Evolutionary conservation across 2,329 filamentous ascomycete species (phyloP).

Genomic region (Didymella keratinophila): DNA sequence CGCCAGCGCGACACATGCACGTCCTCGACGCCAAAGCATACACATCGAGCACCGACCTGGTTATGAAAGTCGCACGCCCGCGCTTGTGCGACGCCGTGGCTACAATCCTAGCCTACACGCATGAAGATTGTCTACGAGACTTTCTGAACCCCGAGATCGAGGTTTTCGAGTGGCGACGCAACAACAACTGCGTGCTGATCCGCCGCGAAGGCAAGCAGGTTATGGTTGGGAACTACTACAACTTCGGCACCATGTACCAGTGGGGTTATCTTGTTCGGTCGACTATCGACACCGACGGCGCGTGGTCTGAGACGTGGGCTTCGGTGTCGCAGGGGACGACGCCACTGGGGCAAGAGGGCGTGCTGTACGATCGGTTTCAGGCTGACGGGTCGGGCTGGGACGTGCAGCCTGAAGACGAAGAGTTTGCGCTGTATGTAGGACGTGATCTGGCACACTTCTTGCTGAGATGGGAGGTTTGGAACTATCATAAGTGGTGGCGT

Average conservation of each 20-base stretch:
- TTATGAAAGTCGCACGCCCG: slow-evolving; percentile 18
- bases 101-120: slow-evolving; percentile 23
- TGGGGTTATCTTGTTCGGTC: slow-evolving; percentile 25
- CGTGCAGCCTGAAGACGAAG: slow-evolving; percentile 16
- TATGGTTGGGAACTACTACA: slow-evolving; percentile 23
- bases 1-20: slow-evolving; percentile 20
- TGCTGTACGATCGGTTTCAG: slow-evolving; percentile 23
- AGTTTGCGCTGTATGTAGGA: slow-evolving; percentile 20
- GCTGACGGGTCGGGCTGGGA: neutral
- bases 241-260: slow-evolving; percentile 25
- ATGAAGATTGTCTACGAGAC: slow-evolving; percentile 20
- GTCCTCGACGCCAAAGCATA: slow-evolving; percentile 22
- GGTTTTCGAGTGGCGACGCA: slow-evolving; percentile 29
- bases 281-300: slow-evolving; percentile 13
- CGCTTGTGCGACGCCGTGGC: slow-evolving; percentile 30
- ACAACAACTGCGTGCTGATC: slow-evolving; percentile 23
- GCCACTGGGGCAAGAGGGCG: slow-evolving; percentile 11
- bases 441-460: slow-evolving; percentile 17
- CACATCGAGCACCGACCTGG: slow-evolving; percentile 5
- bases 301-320: slow-evolving; percentile 26
- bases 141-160: slow-evolving; percentile 25
- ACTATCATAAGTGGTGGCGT: slow-evolving; percentile 19
- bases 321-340: slow-evolving; percentile 16
- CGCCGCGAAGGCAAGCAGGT: slow-evolving; percentile 23
- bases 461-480: slow-evolving; percentile 21